A percentile compares a stretch with the other conserved stretches of the same genome.
Conservation (phyloP, 2,329 filamentous ascomycete species). For the Cercospora beticola region DNA sequence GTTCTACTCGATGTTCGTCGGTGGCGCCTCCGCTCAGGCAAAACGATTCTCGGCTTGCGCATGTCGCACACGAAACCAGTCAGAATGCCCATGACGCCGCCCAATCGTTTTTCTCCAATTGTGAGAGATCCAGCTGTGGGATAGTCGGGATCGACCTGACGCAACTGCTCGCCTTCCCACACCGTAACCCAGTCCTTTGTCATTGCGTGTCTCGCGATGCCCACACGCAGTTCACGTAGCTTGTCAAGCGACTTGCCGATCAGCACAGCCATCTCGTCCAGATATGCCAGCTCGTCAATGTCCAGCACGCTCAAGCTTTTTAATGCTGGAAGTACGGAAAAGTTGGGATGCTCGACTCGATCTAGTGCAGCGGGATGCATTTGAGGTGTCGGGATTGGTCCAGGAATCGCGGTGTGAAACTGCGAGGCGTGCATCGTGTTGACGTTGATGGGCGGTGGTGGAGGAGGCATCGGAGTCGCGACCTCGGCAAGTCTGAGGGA, state of each 20-base stretch:
- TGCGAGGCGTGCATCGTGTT: slow-evolving; percentile 21
- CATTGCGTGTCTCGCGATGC: slow-evolving; percentile 61
- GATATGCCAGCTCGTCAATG: slow-evolving; percentile 77
- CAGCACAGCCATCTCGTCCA: slow-evolving; percentile 78
- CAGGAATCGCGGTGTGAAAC: slow-evolving; percentile 19
- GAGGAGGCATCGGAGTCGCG: slow-evolving; percentile 40
- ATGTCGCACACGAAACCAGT: slow-evolving; percentile 66
- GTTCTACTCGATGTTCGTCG: slow-evolving; percentile 14
- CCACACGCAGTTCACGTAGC: slow-evolving; percentile 70
- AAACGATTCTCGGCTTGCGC: slow-evolving; percentile 36
- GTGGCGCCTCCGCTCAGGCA: slow-evolving; percentile 26
- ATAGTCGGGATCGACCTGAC: slow-evolving; percentile 65
- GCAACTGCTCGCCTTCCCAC: slow-evolving; percentile 62
- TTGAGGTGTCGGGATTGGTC: slow-evolving; percentile 18
- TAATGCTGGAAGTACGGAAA: slow-evolving; percentile 72
- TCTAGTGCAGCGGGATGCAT: slow-evolving; percentile 41
- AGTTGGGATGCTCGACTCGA: slow-evolving; percentile 73
- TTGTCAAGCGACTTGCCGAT: slow-evolving; percentile 67
- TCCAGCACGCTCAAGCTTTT: slow-evolving; percentile 75
- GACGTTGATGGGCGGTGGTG: slow-evolving; percentile 37
- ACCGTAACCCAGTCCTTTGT: slow-evolving; percentile 57
- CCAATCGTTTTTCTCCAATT: slow-evolving; percentile 63
- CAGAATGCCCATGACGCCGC: slow-evolving; percentile 67
- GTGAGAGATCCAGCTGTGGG: slow-evolving; percentile 45
- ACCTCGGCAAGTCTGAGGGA: slow-evolving; percentile 46